phyloP scores from a whole-genome alignment of 306 rosid species.

The Citrullus colocynthis region DNA sequence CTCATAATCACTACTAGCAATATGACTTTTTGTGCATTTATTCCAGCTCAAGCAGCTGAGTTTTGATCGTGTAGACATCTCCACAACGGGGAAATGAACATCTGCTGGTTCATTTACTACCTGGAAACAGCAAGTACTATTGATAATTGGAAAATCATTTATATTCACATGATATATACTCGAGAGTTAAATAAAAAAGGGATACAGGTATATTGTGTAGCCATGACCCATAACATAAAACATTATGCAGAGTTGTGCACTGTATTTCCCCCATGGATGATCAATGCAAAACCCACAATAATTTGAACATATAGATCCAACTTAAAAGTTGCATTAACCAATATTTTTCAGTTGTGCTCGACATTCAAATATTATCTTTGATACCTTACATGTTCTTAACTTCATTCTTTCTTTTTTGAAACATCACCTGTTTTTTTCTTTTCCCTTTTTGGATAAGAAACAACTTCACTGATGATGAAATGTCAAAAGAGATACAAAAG shows the following conservation, averaged over 20 bases:
- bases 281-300: not conserved
- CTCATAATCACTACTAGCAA: constrained; percentile 92
- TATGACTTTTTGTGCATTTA: constrained; percentile 58
- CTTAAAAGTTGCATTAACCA: not conserved
- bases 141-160: not conserved
- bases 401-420: no score
- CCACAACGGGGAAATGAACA: constrained; percentile 74
- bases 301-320: not conserved
- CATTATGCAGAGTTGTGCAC: not conserved
- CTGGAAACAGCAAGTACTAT: not conserved
- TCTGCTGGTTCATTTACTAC: constrained; percentile 65
- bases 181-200: not conserved
- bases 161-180: not conserved
- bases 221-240: not conserved
- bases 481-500: no score
- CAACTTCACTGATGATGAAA: no score
- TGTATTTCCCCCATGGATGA: not conserved
- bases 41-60: constrained; percentile 97
- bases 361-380: not conserved
- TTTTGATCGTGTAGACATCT: constrained; percentile 80
- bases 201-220: not conserved
- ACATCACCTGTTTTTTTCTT: not conserved
- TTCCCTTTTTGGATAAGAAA: no score
- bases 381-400: not conserved
- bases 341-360: not conserved